phyloP scores from a whole-genome alignment of 2,329 filamentous ascomycete species.

The Aureobasidium sp. region DNA sequence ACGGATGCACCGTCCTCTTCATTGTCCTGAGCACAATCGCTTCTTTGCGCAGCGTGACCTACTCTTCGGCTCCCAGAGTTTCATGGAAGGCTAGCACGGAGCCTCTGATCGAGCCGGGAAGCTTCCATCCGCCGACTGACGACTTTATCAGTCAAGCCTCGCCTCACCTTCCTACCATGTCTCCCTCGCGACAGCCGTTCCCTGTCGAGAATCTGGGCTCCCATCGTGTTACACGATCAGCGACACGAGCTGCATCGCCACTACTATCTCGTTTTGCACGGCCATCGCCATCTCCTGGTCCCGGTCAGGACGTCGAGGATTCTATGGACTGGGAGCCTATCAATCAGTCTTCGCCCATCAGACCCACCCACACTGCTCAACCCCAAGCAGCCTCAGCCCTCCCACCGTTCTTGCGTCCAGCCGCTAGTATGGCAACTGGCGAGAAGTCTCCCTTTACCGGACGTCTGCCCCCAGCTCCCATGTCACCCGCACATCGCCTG shows the following conservation, averaged over 20 bases:
- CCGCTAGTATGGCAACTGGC: conserved; percentile 28
- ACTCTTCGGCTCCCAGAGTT: conserved; percentile 4
- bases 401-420: conserved; percentile 45
- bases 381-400: conserved; percentile 11
- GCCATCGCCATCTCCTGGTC: background rate
- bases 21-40: conserved; percentile 32
- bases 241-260: conserved; percentile 8
- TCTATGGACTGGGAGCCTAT: conserved; percentile 66
- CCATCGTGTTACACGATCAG: conserved; percentile 13
- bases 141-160: conserved; percentile 25
- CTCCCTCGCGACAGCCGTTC: conserved; percentile 20
- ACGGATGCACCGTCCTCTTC: conserved; percentile 46
- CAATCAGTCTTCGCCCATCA: conserved; percentile 3
- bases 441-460: conserved; percentile 56
- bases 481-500: conserved; percentile 52
- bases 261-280: conserved; percentile 16
- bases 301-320: conserved; percentile 32
- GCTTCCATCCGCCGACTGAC: conserved; percentile 28
- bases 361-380: conserved; percentile 5
- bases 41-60: conserved; percentile 12
- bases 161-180: background rate
- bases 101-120: conserved; percentile 14
- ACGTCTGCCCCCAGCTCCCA: conserved; percentile 60
- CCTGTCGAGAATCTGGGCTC: conserved; percentile 27
- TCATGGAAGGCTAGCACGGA: conserved; percentile 11